Evolutionary conservation across 805 yeast species (phyloP).

Genomic region (Candida caryicola): DNA sequence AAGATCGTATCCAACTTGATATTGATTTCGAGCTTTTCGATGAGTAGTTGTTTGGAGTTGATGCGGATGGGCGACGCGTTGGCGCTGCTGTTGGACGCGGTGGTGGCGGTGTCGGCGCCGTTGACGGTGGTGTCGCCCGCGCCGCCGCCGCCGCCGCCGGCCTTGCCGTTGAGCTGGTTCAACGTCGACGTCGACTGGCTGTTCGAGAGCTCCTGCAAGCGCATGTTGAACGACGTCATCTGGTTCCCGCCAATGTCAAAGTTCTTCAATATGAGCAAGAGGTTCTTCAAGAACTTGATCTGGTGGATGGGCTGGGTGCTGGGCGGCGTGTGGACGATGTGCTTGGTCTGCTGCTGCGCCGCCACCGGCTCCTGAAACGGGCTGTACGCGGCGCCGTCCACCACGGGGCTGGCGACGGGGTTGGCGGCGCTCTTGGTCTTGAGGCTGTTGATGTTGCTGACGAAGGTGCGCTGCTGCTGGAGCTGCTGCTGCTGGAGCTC

Average conservation of each 20-base stretch:
- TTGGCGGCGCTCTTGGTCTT: constrained; percentile 4
- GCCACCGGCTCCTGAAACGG: constrained; percentile 7
- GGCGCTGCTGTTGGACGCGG: constrained; percentile 6
- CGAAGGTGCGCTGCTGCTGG: constrained; percentile 17
- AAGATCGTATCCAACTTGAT: constrained; percentile 39
- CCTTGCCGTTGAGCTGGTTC: constrained; percentile 11
- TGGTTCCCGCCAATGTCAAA: constrained; percentile 35
- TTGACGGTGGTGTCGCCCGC: neutral
- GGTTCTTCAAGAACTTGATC: constrained; percentile 32
- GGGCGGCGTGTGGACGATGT: constrained; percentile 5
- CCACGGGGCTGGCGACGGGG: neutral
- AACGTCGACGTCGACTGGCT: constrained; percentile 13
- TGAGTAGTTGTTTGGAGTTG: constrained; percentile 38
- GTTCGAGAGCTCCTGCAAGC: constrained; percentile 9
- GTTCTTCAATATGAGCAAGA: constrained; percentile 33
- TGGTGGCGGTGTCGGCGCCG: neutral
- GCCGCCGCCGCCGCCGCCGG: neutral
- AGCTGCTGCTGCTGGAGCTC: constrained; percentile 27
- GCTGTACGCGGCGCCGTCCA: constrained; percentile 2
- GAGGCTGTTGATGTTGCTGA: constrained; percentile 12
- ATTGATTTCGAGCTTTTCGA: constrained; percentile 44
- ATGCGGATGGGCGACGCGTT: constrained; percentile 38
- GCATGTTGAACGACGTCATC: constrained; percentile 5
- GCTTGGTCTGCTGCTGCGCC: constrained; percentile 6
- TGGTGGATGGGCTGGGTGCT: constrained; percentile 28